phyloP scores from a whole-genome alignment of 306 rosid species.

The Cucurbita maxima region DNA sequence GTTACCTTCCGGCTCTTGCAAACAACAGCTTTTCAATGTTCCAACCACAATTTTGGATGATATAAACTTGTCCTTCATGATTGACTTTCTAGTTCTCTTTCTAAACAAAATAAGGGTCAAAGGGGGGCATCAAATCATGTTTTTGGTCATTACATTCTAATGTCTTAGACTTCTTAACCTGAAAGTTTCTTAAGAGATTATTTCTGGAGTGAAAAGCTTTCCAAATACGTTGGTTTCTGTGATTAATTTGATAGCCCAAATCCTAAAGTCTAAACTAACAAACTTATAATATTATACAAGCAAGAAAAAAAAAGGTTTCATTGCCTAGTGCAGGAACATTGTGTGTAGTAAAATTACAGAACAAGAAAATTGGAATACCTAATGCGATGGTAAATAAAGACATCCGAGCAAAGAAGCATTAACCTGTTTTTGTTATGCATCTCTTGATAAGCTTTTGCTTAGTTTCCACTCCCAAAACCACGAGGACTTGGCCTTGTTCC shows the following conservation, averaged over 20 bases:
- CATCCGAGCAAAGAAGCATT: neutral
- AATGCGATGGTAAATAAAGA: neutral
- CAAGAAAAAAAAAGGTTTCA: neutral
- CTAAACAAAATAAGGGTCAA: neutral
- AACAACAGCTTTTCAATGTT: neutral
- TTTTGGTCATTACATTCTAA: neutral
- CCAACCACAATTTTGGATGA: neutral
- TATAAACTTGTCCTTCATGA: neutral
- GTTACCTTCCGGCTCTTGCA: neutral
- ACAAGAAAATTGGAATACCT: neutral
- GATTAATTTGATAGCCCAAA: neutral
- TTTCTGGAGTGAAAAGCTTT: neutral
- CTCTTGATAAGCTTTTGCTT: neutral
- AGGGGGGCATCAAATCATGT: neutral
- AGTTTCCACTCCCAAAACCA: conserved; percentile 69
- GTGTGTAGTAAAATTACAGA: neutral
- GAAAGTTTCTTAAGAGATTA: neutral
- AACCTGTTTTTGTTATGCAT: neutral
- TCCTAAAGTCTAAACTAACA: neutral
- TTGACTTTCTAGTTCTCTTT: neutral
- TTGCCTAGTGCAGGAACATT: neutral
- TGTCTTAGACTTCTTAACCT: neutral
- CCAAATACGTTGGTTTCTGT: neutral
- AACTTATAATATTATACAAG: neutral
- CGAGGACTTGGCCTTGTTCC: conserved; percentile 61